A percentile compares a stretch with the other conserved stretches of the same genome.
phyloP scores from a whole-genome alignment of 1,139 yeast genomes.

The Candida frijolesensis region DNA sequence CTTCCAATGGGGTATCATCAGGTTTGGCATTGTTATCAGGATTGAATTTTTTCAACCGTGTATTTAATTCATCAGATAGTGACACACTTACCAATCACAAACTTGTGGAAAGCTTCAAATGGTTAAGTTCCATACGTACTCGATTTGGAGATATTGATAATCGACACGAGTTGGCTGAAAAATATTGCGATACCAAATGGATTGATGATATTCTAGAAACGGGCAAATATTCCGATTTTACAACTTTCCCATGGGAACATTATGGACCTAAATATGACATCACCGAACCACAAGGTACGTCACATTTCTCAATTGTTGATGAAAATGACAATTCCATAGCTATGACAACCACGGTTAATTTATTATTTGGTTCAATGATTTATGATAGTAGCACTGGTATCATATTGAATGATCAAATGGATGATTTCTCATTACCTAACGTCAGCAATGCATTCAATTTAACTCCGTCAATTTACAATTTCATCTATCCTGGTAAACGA shows the following conservation, averaged over 20 bases:
- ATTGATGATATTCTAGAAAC: slow-evolving; percentile 46
- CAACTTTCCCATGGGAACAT: slow-evolving; percentile 68
- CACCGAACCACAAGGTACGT: slow-evolving; percentile 82
- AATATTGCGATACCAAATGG: slow-evolving; percentile 52
- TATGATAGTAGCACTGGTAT: slow-evolving; percentile 84
- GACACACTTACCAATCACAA: slow-evolving; percentile 59
- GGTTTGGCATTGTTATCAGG: slow-evolving; percentile 86
- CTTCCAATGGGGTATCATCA: slow-evolving; percentile 78
- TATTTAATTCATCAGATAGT: slow-evolving; percentile 21
- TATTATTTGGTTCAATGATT: slow-evolving; percentile 78
- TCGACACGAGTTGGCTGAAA: slow-evolving; percentile 27
- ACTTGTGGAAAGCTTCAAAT: slow-evolving; percentile 84
- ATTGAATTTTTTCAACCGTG: slow-evolving; percentile 55
- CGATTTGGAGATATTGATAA: slow-evolving; percentile 67
- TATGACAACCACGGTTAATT: slow-evolving; percentile 88
- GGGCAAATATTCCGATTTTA: slow-evolving; percentile 50
- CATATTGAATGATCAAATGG: slow-evolving; percentile 89
- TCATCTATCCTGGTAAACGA: slow-evolving; percentile 70
- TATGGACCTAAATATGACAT: slow-evolving; percentile 79
- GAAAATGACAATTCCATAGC: slow-evolving; percentile 72
- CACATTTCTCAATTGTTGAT: slow-evolving; percentile 83
- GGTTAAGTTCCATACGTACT: slow-evolving; percentile 86
- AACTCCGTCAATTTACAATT: slow-evolving; percentile 79
- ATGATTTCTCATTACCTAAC: slow-evolving; percentile 83
- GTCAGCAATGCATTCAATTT: slow-evolving; percentile 75